Percentiles rank a stretch among this genome's conserved stretches.
Conservation (phyloP, 73 alveolate species). For the Paramecium primaurelia region DNA sequence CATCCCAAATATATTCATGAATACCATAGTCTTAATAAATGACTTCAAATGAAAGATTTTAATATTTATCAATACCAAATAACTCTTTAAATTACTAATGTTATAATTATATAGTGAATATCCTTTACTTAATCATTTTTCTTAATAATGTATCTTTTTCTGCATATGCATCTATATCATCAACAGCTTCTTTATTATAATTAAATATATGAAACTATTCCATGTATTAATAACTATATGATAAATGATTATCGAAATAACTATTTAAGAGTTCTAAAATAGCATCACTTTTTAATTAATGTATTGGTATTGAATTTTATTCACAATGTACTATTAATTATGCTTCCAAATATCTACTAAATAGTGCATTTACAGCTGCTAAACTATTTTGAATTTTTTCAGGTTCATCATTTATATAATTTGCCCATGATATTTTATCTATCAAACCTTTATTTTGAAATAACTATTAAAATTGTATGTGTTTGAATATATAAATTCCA, state of each 20-base stretch:
- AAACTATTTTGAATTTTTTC: background rate
- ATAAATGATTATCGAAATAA: slow-evolving; percentile 18
- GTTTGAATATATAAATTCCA: slow-evolving; percentile 2
- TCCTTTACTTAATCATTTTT: background rate
- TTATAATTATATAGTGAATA: background rate
- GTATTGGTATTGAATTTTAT: background rate
- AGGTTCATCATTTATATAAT: slow-evolving; percentile 25
- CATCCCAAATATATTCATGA: slow-evolving; percentile 46
- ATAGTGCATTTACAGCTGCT: background rate
- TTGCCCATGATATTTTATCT: slow-evolving; percentile 35
- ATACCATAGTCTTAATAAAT: slow-evolving; percentile 11
- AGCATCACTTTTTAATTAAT: background rate
- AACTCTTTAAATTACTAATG: background rate
- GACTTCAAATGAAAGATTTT: slow-evolving; percentile 11
- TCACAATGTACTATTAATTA: slow-evolving; percentile 6
- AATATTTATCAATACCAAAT: background rate
- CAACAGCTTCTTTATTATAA: slow-evolving; percentile 8
- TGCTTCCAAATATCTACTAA: slow-evolving; percentile 18
- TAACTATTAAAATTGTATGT: background rate
- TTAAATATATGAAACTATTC: background rate
- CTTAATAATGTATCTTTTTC: background rate
- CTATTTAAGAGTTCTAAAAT: background rate
- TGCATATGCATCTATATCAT: background rate
- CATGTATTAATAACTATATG: slow-evolving; percentile 15
- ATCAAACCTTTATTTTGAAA: background rate